Evolutionary conservation across 73 alveolate genomes (phyloP).

Genomic region (Blepharisma japonicum): DNA sequence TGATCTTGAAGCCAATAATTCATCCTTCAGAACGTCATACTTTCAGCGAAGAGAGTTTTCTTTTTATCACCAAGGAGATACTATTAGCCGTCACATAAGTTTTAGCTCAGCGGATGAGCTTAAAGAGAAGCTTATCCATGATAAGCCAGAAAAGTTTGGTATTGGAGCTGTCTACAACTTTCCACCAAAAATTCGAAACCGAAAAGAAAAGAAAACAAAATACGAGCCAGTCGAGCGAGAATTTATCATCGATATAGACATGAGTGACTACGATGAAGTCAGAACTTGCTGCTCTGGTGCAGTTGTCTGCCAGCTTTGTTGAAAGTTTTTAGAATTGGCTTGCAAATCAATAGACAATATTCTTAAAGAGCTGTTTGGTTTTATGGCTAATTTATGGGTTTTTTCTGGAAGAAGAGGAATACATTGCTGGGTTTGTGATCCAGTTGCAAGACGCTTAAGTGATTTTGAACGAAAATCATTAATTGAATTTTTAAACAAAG

Average conservation of each 20-base stretch:
- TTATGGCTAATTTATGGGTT: slow-evolving; percentile 81
- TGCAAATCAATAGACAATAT: slow-evolving; percentile 68
- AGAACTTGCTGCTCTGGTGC: slow-evolving; percentile 98
- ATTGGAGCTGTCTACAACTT: slow-evolving; percentile 91
- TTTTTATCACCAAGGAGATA: slow-evolving; percentile 75
- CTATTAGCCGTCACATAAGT: slow-evolving; percentile 77
- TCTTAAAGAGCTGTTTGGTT: slow-evolving; percentile 90
- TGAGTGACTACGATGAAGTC: slow-evolving; percentile 95
- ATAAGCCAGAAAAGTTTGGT: slow-evolving; percentile 83
- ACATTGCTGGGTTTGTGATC: slow-evolving; percentile 98
- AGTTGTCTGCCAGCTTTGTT: slow-evolving; percentile 88
- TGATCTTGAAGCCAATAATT: no score
- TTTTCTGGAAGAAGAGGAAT: slow-evolving; percentile 99
- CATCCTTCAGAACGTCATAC: not conserved
- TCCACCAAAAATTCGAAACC: slow-evolving; percentile 61
- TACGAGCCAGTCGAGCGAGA: slow-evolving; percentile 68
- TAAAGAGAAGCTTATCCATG: slow-evolving; percentile 58
- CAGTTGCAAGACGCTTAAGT: slow-evolving; percentile 74
- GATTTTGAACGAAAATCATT: slow-evolving; percentile 88
- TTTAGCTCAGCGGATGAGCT: slow-evolving; percentile 68
- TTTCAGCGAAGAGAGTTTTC: slow-evolving; percentile 69
- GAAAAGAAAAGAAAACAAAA: slow-evolving; percentile 9
- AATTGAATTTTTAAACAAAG: slow-evolving; percentile 61
- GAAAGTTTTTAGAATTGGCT: slow-evolving; percentile 90
- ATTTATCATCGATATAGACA: slow-evolving; percentile 96